A percentile compares a stretch with the other conserved stretches of the same genome.
These are phyloP conservation scores for Ceratocystis smalleyi DNA, from an alignment of 2,329 filamentous ascomycete species.

Conservation along the genomic window DNA sequence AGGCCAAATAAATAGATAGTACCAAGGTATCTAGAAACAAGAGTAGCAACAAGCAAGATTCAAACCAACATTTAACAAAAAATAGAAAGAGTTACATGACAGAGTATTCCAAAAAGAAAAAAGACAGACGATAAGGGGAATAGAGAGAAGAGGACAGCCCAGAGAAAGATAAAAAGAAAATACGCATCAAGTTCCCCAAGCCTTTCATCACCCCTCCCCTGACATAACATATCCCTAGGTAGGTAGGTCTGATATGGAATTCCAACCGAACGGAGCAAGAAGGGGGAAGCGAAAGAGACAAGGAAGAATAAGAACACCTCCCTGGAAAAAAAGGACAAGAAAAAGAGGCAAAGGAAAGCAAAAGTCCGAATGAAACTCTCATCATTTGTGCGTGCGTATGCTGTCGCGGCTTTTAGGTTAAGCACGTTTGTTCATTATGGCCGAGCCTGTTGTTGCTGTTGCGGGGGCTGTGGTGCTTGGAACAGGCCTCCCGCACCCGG, in stretches of 20 bases:
- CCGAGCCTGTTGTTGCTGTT: background rate
- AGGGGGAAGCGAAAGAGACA: background rate
- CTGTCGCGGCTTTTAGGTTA: background rate
- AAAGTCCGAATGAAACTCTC: slow-evolving; percentile 2
- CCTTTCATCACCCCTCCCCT: too few relatives aligned
- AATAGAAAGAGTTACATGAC: slow-evolving; percentile 4
- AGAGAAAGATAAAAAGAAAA: slow-evolving; percentile 1
- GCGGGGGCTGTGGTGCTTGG: background rate
- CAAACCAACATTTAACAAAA: slow-evolving; percentile 1
- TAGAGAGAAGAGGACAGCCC: slow-evolving; percentile 1
- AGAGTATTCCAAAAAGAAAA: slow-evolving; percentile 6
- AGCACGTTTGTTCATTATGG: slow-evolving; percentile 1
- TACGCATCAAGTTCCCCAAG: background rate
- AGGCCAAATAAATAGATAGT: slow-evolving; percentile 1
- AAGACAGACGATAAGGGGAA: background rate
- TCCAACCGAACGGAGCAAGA: slow-evolving; percentile 5
- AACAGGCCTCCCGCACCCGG: background rate
- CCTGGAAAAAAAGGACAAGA: background rate
- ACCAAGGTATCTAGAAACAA: slow-evolving; percentile 8
- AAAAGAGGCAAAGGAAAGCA: background rate
- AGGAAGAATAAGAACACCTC: background rate
- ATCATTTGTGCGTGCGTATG: background rate
- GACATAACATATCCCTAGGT: background rate
- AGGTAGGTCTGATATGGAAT: background rate
- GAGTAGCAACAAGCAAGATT: background rate